These are phyloP conservation scores for Rhodomyrtus psidioides DNA, from an alignment of 441 rosid species.

Conservation along the genomic window DNA sequence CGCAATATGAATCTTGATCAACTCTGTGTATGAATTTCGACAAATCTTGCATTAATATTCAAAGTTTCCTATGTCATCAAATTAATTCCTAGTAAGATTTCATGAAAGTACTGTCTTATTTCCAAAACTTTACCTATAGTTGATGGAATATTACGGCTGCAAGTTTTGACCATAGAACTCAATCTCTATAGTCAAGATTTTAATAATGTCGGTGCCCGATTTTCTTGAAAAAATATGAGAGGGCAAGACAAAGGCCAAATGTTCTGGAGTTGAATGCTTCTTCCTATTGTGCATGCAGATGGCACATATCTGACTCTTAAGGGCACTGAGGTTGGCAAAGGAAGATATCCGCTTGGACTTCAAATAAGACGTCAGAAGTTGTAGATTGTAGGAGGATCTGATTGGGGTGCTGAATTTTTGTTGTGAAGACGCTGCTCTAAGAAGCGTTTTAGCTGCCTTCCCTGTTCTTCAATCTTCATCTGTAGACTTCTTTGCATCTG, in stretches of 20 bases:
- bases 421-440: slow-evolving; percentile 6
- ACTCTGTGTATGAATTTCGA: not conserved
- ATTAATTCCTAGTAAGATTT: not conserved
- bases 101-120: not conserved
- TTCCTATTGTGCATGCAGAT: not conserved
- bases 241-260: not conserved
- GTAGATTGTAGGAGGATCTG: not conserved
- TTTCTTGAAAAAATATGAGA: not conserved
- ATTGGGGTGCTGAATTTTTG: not conserved
- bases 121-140: not conserved
- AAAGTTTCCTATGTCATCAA: not conserved
- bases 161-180: not conserved
- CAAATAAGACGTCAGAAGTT: not conserved
- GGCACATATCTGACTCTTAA: not conserved
- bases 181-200: not conserved
- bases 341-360: not conserved
- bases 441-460: slow-evolving; percentile 24
- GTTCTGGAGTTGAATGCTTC: not conserved
- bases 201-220: not conserved
- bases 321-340: not conserved
- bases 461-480: slow-evolving; percentile 24
- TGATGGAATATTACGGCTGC: not conserved
- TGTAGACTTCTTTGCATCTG: slow-evolving; percentile 24
- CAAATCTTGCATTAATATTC: not conserved
- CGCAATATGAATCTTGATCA: not conserved